These are phyloP conservation scores for Collybia sordida DNA, from an alignment of 768 basidiomycete species.

Conservation along the genomic window DNA sequence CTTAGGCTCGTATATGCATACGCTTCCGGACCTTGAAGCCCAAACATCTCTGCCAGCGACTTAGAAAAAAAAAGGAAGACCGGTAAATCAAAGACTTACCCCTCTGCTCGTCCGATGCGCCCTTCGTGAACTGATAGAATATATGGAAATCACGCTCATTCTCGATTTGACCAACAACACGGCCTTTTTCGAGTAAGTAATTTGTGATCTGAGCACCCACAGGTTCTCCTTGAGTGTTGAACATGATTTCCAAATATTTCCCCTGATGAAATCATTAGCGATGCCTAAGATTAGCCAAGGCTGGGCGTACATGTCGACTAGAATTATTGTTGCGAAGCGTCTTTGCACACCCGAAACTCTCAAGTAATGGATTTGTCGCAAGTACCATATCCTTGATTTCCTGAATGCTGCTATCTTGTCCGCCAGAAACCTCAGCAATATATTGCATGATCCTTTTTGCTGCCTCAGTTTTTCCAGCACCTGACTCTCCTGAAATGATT, in stretches of 20 bases:
- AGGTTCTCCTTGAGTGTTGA: slow-evolving; percentile 89
- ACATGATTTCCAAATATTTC: slow-evolving; percentile 99
- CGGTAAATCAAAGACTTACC: slow-evolving; percentile 46
- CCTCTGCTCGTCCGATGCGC: slow-evolving; percentile 84
- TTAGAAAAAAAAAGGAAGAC: slow-evolving; percentile 11
- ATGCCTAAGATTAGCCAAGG: slow-evolving; percentile 1
- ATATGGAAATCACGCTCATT: slow-evolving; percentile 98
- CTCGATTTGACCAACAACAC: slow-evolving; percentile 95
- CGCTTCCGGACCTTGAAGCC: slow-evolving; percentile 92
- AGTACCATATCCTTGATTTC: slow-evolving; percentile 99
- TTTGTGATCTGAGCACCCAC: slow-evolving; percentile 98
- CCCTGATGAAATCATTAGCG: slow-evolving; percentile 54
- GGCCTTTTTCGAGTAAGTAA: slow-evolving; percentile 94
- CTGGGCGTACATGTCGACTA: slow-evolving; percentile 83
- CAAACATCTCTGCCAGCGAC: slow-evolving; percentile 73
- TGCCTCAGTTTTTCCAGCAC: slow-evolving; percentile 98
- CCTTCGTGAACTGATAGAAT: slow-evolving; percentile 99
- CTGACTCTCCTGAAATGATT: slow-evolving; percentile 98
- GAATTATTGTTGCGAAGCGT: slow-evolving; percentile 99
- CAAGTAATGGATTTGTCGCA: slow-evolving; percentile 94
- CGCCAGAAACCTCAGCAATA: slow-evolving; percentile 94
- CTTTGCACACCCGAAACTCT: slow-evolving; percentile 99
- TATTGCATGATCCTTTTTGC: slow-evolving; percentile 99
- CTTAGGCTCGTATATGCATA: slow-evolving; percentile 93
- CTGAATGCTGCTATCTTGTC: slow-evolving; percentile 86